phyloP scores from a whole-genome alignment of 2,329 filamentous ascomycete genomes.

The Plectosphaerella cucumerina region DNA sequence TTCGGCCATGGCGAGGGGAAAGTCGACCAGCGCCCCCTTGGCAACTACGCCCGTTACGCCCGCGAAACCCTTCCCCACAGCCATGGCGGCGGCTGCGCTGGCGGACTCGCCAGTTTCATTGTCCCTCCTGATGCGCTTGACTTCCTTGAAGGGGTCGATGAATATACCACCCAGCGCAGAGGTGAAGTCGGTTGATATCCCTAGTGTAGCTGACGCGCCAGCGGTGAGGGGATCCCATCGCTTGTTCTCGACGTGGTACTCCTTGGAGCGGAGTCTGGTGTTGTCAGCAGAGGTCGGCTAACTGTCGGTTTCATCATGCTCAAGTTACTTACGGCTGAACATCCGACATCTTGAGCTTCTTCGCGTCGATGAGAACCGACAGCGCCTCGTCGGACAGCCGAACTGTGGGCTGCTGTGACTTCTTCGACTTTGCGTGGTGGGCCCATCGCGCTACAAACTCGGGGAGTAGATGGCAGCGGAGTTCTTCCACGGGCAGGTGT shows the following conservation, averaged over 20 bases:
- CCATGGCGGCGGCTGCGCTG: conserved; percentile 5
- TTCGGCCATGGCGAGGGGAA: conserved; percentile 29
- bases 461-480: conserved; percentile 28
- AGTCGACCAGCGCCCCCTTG: conserved; percentile 28
- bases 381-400: conserved; percentile 3
- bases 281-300: not conserved
- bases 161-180: conserved; percentile 8
- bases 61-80: conserved; percentile 14
- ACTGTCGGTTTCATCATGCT: conserved; percentile 11
- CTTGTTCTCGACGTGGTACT: conserved; percentile 20
- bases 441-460: conserved; percentile 50
- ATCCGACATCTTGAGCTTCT: conserved; percentile 14
- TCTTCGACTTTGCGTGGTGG: conserved; percentile 22
- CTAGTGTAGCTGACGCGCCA: conserved; percentile 4
- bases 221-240: conserved; percentile 22
- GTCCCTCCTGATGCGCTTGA: conserved; percentile 1
- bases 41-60: conserved; percentile 18
- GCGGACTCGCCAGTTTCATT: conserved; percentile 3
- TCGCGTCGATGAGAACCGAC: not conserved
- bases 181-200: conserved; percentile 9
- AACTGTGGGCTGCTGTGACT: not conserved
- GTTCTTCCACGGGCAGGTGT: conserved; percentile 23
- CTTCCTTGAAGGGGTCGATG: conserved; percentile 10
- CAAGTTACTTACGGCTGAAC: conserved; percentile 25
- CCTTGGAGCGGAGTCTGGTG: not conserved